Evolutionary conservation across 2,329 filamentous ascomycete genomes (phyloP).

Genomic region (Colletotrichum sp.): DNA sequence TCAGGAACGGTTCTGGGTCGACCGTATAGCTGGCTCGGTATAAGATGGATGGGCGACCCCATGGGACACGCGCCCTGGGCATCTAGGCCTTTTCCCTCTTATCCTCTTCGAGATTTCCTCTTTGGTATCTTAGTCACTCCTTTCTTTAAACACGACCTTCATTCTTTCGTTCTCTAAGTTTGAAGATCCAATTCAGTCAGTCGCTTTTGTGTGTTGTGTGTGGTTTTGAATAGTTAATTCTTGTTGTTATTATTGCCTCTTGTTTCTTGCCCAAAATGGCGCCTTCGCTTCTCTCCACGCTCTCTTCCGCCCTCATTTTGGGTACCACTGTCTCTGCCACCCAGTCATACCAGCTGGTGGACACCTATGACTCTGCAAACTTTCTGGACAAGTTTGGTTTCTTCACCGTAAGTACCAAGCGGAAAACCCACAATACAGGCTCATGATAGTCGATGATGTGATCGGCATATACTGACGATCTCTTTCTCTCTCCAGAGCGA

Average conservation of each 20-base stretch:
- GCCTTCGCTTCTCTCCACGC: slow-evolving; percentile 20
- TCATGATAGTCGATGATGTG: neutral
- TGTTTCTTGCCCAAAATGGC: slow-evolving; percentile 1
- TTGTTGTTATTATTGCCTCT: neutral
- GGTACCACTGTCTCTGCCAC: neutral
- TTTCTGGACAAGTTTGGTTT: slow-evolving; percentile 55
- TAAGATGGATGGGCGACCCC: slow-evolving; percentile 5
- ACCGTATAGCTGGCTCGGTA: neutral
- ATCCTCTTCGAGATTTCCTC: neutral
- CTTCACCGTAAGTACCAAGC: slow-evolving; percentile 33
- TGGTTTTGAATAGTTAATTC: neutral
- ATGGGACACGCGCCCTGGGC: neutral
- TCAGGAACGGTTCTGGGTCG: neutral
- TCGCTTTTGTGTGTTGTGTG: neutral
- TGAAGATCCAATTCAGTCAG: neutral
- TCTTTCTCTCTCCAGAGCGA: slow-evolving; percentile 9
- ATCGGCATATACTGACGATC: neutral
- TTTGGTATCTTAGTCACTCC: slow-evolving; percentile 11
- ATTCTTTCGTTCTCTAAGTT: neutral
- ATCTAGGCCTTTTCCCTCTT: neutral
- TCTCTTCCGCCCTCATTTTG: slow-evolving; percentile 18
- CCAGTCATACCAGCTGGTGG: slow-evolving; percentile 15
- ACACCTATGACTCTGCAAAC: slow-evolving; percentile 34
- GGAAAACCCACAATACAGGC: neutral
- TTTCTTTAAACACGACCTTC: neutral